phyloP scores from a whole-genome alignment of 1,139 yeast genomes.

The Nakaseomyces delphensis region DNA sequence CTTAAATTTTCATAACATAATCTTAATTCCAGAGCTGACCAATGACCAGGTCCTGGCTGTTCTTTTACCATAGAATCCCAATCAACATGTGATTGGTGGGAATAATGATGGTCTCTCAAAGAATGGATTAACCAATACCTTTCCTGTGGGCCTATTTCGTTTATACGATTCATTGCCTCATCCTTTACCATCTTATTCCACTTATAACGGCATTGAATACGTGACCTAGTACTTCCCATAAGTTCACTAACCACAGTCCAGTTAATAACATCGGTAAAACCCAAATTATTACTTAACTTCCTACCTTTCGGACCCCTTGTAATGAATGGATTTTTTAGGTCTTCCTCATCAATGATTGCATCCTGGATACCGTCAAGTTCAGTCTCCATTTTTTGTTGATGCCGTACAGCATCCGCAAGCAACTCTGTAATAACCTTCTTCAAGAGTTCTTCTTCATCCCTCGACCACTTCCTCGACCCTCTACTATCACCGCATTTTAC shows the following conservation, averaged over 20 bases:
- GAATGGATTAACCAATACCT: conserved; percentile 46
- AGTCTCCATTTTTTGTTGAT: conserved; percentile 9
- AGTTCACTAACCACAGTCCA: conserved; percentile 79
- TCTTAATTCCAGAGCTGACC: conserved; percentile 38
- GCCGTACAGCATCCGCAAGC: conserved; percentile 23
- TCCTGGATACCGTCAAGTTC: conserved; percentile 12
- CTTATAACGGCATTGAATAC: conserved; percentile 82
- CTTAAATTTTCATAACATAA: conserved; percentile 37
- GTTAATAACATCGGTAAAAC: conserved; percentile 39
- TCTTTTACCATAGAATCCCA: conserved; percentile 49
- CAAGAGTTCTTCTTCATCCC: conserved; percentile 59
- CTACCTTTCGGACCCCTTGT: conserved; percentile 16
- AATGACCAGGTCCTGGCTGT: conserved; percentile 32
- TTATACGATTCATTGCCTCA: conserved; percentile 33
- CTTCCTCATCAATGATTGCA: conserved; percentile 14
- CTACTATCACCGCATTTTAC: conserved; percentile 79
- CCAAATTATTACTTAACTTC: conserved; percentile 16
- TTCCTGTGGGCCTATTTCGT: conserved; percentile 29
- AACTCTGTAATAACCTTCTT: conserved; percentile 45
- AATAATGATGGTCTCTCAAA: conserved; percentile 38
- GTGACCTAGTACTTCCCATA: conserved; percentile 70
- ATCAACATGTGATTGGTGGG: conserved; percentile 40
- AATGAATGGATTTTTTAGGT: conserved; percentile 20
- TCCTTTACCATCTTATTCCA: conserved; percentile 67
- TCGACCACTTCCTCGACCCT: conserved; percentile 68